Evolutionary conservation across 2,329 filamentous ascomycete species (phyloP).

Genomic region (Aspergillus udagawae): DNA sequence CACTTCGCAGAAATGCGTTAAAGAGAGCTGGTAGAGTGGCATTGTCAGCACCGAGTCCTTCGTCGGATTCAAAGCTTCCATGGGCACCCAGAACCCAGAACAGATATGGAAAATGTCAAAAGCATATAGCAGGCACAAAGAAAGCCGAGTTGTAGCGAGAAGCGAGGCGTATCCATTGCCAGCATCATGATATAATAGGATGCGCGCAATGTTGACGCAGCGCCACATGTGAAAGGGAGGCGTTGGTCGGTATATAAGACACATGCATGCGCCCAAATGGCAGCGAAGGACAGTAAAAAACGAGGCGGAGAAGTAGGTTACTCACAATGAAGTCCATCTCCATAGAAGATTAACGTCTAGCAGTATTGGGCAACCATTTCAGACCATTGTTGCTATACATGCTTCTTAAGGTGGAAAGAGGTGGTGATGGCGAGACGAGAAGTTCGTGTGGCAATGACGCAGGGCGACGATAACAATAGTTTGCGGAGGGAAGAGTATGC

Average conservation of each 20-base stretch:
- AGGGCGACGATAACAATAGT: slow-evolving; percentile 2
- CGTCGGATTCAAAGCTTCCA: slow-evolving; percentile 5
- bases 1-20: slow-evolving; percentile 61
- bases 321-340: slow-evolving; percentile 46
- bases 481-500: slow-evolving; percentile 4
- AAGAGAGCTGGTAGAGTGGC: slow-evolving; percentile 47
- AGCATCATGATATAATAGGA: background rate
- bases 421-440: background rate
- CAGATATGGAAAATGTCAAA: background rate
- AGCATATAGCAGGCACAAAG: background rate
- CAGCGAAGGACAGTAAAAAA: slow-evolving; percentile 1
- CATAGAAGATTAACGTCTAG: slow-evolving; percentile 23
- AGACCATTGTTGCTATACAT: slow-evolving; percentile 33
- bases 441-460: slow-evolving; percentile 16
- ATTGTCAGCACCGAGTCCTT: background rate
- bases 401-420: slow-evolving; percentile 17
- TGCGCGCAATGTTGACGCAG: slow-evolving; percentile 10
- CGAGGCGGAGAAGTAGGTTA: slow-evolving; percentile 10
- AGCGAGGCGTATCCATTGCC: background rate
- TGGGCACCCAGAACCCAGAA: background rate
- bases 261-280: background rate
- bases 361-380: slow-evolving; percentile 22
- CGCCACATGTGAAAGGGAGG: slow-evolving; percentile 5
- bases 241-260: background rate
- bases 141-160: background rate